These are phyloP conservation scores for Lecanosticta acicola DNA, from an alignment of 2,329 filamentous ascomycete genomes.

Conservation along the genomic window DNA sequence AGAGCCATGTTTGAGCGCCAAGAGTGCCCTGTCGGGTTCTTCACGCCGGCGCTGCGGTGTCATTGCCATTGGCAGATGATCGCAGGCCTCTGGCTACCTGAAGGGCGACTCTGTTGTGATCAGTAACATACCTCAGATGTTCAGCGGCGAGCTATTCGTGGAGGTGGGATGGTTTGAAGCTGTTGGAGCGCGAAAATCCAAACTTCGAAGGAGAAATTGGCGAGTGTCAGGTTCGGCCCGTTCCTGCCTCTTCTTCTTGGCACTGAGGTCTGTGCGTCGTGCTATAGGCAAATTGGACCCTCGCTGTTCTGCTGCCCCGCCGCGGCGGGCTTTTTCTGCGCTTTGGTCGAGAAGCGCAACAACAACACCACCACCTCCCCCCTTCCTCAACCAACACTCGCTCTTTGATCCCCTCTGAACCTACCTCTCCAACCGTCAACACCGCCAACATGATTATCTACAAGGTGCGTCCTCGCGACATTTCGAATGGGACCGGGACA, in stretches of 20 bases:
- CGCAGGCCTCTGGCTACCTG: constrained; percentile 47
- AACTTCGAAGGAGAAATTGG: not conserved
- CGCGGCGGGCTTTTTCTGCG: not conserved
- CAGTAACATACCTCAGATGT: constrained; percentile 33
- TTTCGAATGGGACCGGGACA: too few relatives aligned
- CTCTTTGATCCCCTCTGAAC: constrained; percentile 10
- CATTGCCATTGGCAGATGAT: constrained; percentile 36
- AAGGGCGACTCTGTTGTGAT: constrained; percentile 40
- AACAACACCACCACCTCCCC: constrained; percentile 3
- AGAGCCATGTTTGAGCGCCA: constrained; percentile 57
- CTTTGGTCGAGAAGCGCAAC: constrained; percentile 1
- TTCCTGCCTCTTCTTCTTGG: not conserved
- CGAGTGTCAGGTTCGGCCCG: not conserved
- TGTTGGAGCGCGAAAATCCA: constrained; percentile 5
- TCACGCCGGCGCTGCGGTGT: constrained; percentile 55
- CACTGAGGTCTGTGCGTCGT: not conserved
- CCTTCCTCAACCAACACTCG: constrained; percentile 7
- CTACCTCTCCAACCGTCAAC: constrained; percentile 5
- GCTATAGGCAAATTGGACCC: too few relatives aligned
- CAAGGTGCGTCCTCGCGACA: constrained; percentile 53
- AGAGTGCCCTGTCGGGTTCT: constrained; percentile 67
- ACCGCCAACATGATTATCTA: constrained; percentile 52
- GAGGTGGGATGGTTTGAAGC: constrained; percentile 9
- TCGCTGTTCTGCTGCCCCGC: too few relatives aligned
- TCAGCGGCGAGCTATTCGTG: constrained; percentile 15